Base-by-base conservation (phyloP, 805 yeast genomes). In the Pichia ethanolica region DNA sequence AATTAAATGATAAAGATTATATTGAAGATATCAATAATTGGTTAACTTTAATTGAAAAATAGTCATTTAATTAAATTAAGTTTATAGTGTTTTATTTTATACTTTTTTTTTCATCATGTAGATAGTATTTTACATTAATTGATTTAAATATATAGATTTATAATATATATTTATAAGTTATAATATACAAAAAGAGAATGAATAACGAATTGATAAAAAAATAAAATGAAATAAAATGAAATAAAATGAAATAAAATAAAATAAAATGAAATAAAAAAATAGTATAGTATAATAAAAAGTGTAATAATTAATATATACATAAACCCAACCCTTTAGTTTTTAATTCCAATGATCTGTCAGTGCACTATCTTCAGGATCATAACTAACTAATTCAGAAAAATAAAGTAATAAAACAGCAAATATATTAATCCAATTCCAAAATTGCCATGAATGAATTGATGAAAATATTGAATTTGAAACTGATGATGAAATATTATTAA, bases 361-460 rank as follows among this genome's bases (percentile, higher is more conserved):
- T 20, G 66, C 59, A 50, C 60, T 64, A 49, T 66, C 70, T 45
- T 62, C 67, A 7, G 66, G 66, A 42, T 65, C 63, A 48, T 62
- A 64, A 48, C 64, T 62, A 20, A 81, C 66, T 52, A 91, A 71
- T 68, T 91, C 99, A 43, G 86, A 72, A 33, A 84, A 82, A 66
- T 91, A 91, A 30, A 93, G 71, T n/a, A 81, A 70, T 49, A 93
- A 69, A 10, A 95, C 86, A 47, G 84, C 76, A 56, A 84, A 81
- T 72, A 91, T 86, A 63, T 91, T 91, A 51, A 87, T 78, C 98
- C 98, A 91, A 59, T 90, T 88, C 98, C 99, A 91, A 63, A 93
- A 86, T 59, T 89, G 89, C 88, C 95, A 86, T n/a, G 96, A 84
- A 62, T 82, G 81, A 30, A 77, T 60, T 13, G 55, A 42, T 34